Percentiles rank a stretch among this genome's conserved stretches.
Conservation (phyloP, 2,329 filamentous ascomycete genomes). For the Neofusicoccum sp. region DNA sequence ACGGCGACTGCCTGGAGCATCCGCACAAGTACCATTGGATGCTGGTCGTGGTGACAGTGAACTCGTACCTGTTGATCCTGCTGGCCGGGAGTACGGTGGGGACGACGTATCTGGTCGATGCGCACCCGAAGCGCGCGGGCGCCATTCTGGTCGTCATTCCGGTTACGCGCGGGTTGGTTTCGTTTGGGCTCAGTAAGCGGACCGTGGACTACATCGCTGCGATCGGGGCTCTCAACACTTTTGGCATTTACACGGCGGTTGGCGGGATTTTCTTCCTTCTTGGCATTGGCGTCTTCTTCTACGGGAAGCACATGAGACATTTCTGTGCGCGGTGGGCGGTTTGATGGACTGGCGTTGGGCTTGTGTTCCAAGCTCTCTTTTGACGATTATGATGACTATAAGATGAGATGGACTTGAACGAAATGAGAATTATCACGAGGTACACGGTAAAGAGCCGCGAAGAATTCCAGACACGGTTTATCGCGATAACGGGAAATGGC, state of each 20-base stretch:
- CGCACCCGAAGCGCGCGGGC: slow-evolving; percentile 21
- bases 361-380: too few relatives aligned
- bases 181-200: slow-evolving; percentile 22
- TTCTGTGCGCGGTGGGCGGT: slow-evolving; percentile 17
- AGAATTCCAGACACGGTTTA: too few relatives aligned
- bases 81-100: slow-evolving; percentile 23
- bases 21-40: slow-evolving; percentile 22
- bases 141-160: slow-evolving; percentile 24
- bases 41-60: slow-evolving; percentile 21
- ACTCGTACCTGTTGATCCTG: slow-evolving; percentile 22
- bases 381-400: too few relatives aligned
- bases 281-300: slow-evolving; percentile 11
- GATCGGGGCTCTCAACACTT: slow-evolving; percentile 20
- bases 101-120: slow-evolving; percentile 23
- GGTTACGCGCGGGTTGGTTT: slow-evolving; percentile 22
- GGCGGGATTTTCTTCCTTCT: slow-evolving; percentile 20
- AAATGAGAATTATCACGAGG: too few relatives aligned
- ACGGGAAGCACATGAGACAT: slow-evolving; percentile 1
- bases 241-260: slow-evolving; percentile 20
- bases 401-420: too few relatives aligned
- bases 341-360: neutral
- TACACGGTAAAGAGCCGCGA: too few relatives aligned
- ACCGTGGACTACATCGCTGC: slow-evolving; percentile 22
- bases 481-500: too few relatives aligned
- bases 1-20: slow-evolving; percentile 25